Conservation (phyloP, 2,329 filamentous ascomycete species). For the Curvularia eragrostidis region DNA sequence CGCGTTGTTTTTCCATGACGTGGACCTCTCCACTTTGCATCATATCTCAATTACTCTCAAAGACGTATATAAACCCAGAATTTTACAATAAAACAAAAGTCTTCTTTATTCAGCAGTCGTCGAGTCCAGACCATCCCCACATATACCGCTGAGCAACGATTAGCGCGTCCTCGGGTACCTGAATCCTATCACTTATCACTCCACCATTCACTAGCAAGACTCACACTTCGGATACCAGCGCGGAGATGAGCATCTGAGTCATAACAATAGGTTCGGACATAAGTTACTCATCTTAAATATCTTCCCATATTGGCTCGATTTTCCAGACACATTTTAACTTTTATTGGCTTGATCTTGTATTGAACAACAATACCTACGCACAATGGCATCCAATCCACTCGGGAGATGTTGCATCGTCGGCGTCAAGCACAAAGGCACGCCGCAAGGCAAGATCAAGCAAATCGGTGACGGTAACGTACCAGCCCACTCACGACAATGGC, state of each 20-base stretch:
- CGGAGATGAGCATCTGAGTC: not conserved
- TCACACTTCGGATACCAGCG: not conserved
- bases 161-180: not conserved
- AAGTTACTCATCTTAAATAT: not conserved
- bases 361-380: constrained; percentile 1
- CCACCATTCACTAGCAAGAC: not conserved
- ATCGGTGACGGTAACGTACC: constrained; percentile 53
- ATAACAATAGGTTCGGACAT: not conserved
- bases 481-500: not conserved
- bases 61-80: not conserved
- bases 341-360: not conserved
- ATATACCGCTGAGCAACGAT: not conserved
- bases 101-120: not conserved
- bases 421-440: constrained; percentile 60
- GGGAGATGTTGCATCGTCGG: constrained; percentile 57
- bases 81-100: not conserved
- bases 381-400: constrained; percentile 62
- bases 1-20: not conserved
- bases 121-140: not conserved
- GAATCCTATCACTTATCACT: not conserved
- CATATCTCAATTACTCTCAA: not conserved
- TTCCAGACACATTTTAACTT: not conserved
- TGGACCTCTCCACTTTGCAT: not conserved
- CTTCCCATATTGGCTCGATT: not conserved
- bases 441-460: constrained; percentile 56